Base-by-base conservation (phyloP, 1,284 basidiomycete genomes). In the Hymenochaete sp. region DNA sequence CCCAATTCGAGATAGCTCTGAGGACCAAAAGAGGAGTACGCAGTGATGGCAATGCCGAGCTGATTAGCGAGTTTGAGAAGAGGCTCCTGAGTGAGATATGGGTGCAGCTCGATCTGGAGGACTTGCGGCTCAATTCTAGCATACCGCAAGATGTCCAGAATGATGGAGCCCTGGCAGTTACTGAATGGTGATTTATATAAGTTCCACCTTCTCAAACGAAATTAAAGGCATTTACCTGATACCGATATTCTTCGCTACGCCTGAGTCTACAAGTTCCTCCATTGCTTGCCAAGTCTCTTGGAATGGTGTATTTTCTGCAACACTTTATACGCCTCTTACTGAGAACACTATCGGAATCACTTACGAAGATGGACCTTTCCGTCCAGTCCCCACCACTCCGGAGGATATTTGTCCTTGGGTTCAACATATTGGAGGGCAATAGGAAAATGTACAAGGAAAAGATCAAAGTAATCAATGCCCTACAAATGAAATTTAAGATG, bases 381-480 rank as follows among this genome's bases (percentile, higher is more conserved):
- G 57, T 84, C 77, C 38, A 78, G 75, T 18, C 72, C 76, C 52
- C 63, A 78, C 87, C 86, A 91, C 55, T 79, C 85, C 18, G 84
- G 79, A 36, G 87, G 86, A 63, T 84, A 90, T 51, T 77, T 22
- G 14, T 77, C 73, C n/a, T 59, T 58, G 28, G 82, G 82, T 57
- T 86, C 81, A 42, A 90, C 82, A 55, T 88, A 87, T 61, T 79
- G 58, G 51, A 90, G 67, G 28, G 85, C 64, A 51, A 89, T 70
- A 16, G 87, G 87, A 72, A 90, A 89, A 61, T 90, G 87, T 40
- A 90, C 67, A 40, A 84, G 65, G 68, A 75, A 84, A 41, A 86
- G 67, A 57, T 86, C 82, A 59, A 87, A 86, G 64, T 86, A 85
- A 36, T 82, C 80, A 44, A 89, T 66, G 16, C 83, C 83, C n/a